Evolutionary conservation across 805 yeast genomes (phyloP), one percentile per base, ranked within the genome.

Genomic region (Candida caryicola): DNA sequence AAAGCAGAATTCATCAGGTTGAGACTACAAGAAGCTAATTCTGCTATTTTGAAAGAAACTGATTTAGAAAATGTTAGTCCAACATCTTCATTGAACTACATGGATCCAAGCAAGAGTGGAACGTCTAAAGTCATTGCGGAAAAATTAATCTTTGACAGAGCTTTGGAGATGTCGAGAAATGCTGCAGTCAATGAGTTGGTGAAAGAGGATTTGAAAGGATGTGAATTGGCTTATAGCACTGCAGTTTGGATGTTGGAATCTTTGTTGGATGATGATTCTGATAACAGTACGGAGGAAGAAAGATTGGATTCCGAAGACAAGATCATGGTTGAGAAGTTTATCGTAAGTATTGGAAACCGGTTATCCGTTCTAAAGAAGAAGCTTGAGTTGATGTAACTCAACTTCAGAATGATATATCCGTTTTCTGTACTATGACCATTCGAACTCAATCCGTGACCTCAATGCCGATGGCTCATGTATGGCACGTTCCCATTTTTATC

Each of bases 241-340:
- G 82, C 96, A 0, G 77, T 91, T 36, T 91, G 97, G 97, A 88
- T 91, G 96, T 68, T 91, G 53, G 95, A 88, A 55, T 88, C 96
- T 1, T 66, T 91, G 18, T 61, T 89, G 37, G 91, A 84, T 42
- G 70, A 63, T 13, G 69, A 68, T 17, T 44, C 45, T 13, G 34
- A 38, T 15, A 27, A 37, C 17, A 18, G 38, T 2, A 26, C 32
- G 23, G 54, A 57, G 17, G 69, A 61, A 12, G 69, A 63, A 17
- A 73, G 59, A 43, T 66, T 90, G 41, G 95, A 86, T 52, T 74
- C 69, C 4, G 87, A 82, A 34, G 98, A 91, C 59, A 67, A 67
- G 36, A 76, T 71, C 31, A 82, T 85, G 60, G 87, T 91, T 35
- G 87, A 83, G 56, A 80, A 80, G 59, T 87, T 90, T 54, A 82